These are phyloP conservation scores for Ophiostoma sp. DNA, from an alignment of 2,329 filamentous ascomycete species.

Conservation along the genomic window DNA sequence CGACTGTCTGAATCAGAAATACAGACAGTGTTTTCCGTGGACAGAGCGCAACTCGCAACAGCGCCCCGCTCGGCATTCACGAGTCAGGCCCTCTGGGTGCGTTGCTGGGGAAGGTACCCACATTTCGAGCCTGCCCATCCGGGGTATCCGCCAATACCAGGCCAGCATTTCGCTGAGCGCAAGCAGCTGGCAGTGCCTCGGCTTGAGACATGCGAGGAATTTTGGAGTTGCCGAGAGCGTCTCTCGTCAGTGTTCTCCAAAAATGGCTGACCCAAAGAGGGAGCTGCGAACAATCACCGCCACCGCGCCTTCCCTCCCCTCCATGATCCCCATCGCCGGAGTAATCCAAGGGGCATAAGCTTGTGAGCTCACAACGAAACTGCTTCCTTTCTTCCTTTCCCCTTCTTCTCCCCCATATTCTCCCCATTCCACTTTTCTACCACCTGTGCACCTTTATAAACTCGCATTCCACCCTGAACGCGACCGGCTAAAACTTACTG, in stretches of 20 bases:
- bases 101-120: conserved; percentile 28
- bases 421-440: not conserved
- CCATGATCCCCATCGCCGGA: not conserved
- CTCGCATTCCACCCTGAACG: conserved; percentile 1
- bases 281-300: conserved; percentile 22
- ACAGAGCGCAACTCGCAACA: not conserved
- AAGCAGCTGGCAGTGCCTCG: conserved; percentile 25
- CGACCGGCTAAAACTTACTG: conserved; percentile 16
- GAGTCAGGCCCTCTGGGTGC: conserved; percentile 18
- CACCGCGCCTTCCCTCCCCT: conserved; percentile 4
- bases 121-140: conserved; percentile 12
- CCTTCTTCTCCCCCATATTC: not conserved
- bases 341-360: conserved; percentile 12
- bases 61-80: conserved; percentile 31
- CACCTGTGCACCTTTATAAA: not conserved
- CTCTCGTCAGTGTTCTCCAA: conserved; percentile 11
- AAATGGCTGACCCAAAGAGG: conserved; percentile 9
- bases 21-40: not conserved
- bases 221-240: conserved; percentile 23
- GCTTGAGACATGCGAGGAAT: conserved; percentile 27
- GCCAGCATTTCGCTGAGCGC: not conserved
- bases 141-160: conserved; percentile 27
- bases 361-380: conserved; percentile 7
- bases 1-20: conserved; percentile 9
- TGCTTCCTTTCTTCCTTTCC: not conserved